Percentiles rank a stretch among this genome's conserved stretches.
phyloP scores from a whole-genome alignment of 2,329 filamentous ascomycete species.

The Cadophora sp. region DNA sequence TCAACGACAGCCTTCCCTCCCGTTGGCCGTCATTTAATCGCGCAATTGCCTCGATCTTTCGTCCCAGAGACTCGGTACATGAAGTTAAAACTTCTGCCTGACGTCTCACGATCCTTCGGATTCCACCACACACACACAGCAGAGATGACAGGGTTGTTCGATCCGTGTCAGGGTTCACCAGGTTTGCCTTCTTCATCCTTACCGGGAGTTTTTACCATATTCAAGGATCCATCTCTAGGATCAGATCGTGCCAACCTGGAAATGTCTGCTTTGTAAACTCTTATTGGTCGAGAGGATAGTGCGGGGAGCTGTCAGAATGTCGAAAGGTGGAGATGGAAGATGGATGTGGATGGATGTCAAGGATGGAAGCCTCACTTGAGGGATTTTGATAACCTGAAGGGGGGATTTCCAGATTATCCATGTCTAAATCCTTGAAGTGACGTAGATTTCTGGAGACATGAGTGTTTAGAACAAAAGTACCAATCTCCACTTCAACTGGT shows the following conservation, averaged over 20 bases:
- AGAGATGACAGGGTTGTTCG: neutral
- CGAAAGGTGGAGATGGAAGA: constrained; percentile 5
- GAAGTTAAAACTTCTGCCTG: constrained; percentile 3
- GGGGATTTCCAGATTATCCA: neutral
- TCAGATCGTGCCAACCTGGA: constrained; percentile 3
- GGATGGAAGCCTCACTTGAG: constrained; percentile 11
- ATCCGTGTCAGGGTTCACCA: neutral
- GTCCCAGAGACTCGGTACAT: constrained; percentile 8
- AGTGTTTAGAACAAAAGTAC: constrained; percentile 6
- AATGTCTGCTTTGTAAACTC: constrained; percentile 1
- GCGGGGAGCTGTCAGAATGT: constrained; percentile 14
- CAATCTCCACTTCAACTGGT: neutral
- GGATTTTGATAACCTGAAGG: neutral
- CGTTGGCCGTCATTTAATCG: constrained; percentile 5
- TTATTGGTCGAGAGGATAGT: constrained; percentile 7
- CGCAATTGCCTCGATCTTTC: neutral
- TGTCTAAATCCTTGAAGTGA: neutral
- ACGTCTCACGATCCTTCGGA: neutral
- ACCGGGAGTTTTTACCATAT: neutral
- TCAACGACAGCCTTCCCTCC: neutral
- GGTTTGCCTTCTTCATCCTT: neutral
- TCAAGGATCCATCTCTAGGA: constrained; percentile 1
- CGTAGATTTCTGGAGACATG: neutral
- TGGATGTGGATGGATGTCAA: neutral
- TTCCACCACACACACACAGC: neutral